Evolutionary conservation across 2,329 filamentous ascomycete species (phyloP).

Genomic region (Talaromyces islandicus): DNA sequence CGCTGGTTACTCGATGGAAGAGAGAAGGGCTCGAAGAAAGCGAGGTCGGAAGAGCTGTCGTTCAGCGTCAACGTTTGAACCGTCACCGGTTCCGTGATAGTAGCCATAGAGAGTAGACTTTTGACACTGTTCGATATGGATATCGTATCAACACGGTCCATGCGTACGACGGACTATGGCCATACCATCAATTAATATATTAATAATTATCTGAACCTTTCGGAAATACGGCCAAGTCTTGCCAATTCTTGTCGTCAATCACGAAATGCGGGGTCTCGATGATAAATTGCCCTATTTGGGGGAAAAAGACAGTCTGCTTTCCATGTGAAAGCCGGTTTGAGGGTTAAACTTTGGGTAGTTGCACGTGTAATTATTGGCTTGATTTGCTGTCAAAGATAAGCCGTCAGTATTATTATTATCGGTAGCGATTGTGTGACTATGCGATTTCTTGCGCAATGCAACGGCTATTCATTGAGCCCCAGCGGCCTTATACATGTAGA

Average conservation of each 20-base stretch:
- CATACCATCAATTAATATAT: too few relatives aligned
- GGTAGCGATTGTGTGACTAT: background rate
- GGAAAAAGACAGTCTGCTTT: background rate
- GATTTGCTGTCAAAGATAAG: background rate
- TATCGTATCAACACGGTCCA: too few relatives aligned
- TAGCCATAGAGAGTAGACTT: background rate
- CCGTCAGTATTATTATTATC: background rate
- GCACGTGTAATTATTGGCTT: background rate
- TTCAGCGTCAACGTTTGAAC: background rate
- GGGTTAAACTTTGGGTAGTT: background rate
- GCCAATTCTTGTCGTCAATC: background rate
- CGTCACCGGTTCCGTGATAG: background rate
- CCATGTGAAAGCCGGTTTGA: background rate
- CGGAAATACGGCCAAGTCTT: too few relatives aligned
- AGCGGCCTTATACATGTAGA: too few relatives aligned
- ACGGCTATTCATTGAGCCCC: background rate
- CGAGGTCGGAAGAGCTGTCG: conserved; percentile 7
- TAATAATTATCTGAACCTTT: background rate
- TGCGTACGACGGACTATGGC: too few relatives aligned
- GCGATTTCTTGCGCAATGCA: background rate
- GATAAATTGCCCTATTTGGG: background rate
- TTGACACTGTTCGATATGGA: too few relatives aligned
- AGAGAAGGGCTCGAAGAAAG: conserved; percentile 32
- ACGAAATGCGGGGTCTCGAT: background rate
- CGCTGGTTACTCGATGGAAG: conserved; percentile 39